A percentile compares a stretch with the other conserved stretches of the same genome.
Evolutionary conservation across 1,139 yeast species (phyloP).

Genomic region (Meyerozyma guilliermondii): DNA sequence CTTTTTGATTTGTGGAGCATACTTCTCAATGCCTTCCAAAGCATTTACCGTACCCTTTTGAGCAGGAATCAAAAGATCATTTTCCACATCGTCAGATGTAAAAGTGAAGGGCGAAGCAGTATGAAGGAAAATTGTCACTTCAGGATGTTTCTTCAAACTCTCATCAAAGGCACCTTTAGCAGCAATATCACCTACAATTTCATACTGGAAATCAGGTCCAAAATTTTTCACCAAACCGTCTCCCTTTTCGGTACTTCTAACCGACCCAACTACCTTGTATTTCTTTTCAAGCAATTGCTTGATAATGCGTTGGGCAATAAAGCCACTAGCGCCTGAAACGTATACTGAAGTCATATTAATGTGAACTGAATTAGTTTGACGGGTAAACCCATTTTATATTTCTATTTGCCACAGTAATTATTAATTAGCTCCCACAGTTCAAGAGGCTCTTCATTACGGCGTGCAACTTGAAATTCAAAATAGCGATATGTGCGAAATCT

Average conservation of each 20-base stretch:
- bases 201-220: slow-evolving; percentile 20
- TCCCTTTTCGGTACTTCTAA: slow-evolving; percentile 10
- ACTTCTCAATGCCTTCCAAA: slow-evolving; percentile 19
- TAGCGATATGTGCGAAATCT: too few species aligned
- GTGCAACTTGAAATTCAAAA: too few species aligned
- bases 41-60: slow-evolving; percentile 17
- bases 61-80: slow-evolving; percentile 9
- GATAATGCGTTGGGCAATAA: slow-evolving; percentile 10
- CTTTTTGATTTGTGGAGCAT: slow-evolving; percentile 15
- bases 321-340: slow-evolving; percentile 14
- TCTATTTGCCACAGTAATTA: too few species aligned
- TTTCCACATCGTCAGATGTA: slow-evolving; percentile 13
- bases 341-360: slow-evolving; percentile 5
- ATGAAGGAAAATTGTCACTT: slow-evolving; percentile 31
- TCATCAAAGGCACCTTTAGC: slow-evolving; percentile 29
- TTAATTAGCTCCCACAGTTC: too few species aligned
- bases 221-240: slow-evolving; percentile 16
- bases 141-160: slow-evolving; percentile 23
- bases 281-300: slow-evolving; percentile 7
- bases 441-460: too few species aligned
- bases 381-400: too few species aligned
- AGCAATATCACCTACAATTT: slow-evolving; percentile 30
- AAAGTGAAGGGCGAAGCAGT: slow-evolving; percentile 38
- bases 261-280: slow-evolving; percentile 11
- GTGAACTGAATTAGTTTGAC: too few species aligned